Evolutionary conservation across 495 filamentous ascomycete genomes (phyloP).

Genomic region (Chaetomium fimeti): DNA sequence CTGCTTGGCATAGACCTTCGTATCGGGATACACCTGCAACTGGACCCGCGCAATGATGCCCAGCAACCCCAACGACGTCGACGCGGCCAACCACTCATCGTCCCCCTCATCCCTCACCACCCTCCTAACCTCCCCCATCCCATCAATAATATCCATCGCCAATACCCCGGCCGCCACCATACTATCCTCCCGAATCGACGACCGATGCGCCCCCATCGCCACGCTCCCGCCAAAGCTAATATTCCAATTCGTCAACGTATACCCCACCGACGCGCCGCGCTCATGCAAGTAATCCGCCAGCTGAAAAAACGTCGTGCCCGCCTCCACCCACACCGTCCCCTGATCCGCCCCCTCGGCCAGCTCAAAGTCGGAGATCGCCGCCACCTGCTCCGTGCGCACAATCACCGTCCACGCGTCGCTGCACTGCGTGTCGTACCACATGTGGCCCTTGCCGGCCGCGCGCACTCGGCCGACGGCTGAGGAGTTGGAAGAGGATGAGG

Average conservation of each 20-base stretch:
- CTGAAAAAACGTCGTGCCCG: conserved; percentile 52
- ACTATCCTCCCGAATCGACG: conserved; percentile 47
- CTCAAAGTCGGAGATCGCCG: conserved; percentile 40
- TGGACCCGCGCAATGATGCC: conserved; percentile 49
- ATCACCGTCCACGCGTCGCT: conserved; percentile 45
- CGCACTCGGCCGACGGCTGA: conserved; percentile 37
- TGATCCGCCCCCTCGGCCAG: conserved; percentile 37
- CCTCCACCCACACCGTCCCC: conserved; percentile 48
- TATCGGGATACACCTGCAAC: conserved; percentile 48
- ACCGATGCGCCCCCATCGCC: conserved; percentile 52
- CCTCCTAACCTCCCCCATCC: conserved; percentile 41
- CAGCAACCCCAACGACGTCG: conserved; percentile 48
- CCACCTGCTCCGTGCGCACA: conserved; percentile 48
- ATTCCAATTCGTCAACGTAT: conserved; percentile 53
- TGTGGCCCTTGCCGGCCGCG: conserved; percentile 50
- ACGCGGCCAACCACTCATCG: conserved; percentile 51
- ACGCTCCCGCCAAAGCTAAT: conserved; percentile 52
- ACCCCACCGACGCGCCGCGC: conserved; percentile 46
- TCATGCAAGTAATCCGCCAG: conserved; percentile 50
- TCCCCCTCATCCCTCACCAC: conserved; percentile 41
- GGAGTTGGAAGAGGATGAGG: too few species aligned
- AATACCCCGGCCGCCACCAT: conserved; percentile 53
- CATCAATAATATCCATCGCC: conserved; percentile 51
- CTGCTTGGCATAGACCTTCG: conserved; percentile 51
- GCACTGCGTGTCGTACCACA: conserved; percentile 55